These are phyloP conservation scores for Trypanosoma lewisi DNA, from an alignment of 208 protist species.

Conservation along the genomic window DNA sequence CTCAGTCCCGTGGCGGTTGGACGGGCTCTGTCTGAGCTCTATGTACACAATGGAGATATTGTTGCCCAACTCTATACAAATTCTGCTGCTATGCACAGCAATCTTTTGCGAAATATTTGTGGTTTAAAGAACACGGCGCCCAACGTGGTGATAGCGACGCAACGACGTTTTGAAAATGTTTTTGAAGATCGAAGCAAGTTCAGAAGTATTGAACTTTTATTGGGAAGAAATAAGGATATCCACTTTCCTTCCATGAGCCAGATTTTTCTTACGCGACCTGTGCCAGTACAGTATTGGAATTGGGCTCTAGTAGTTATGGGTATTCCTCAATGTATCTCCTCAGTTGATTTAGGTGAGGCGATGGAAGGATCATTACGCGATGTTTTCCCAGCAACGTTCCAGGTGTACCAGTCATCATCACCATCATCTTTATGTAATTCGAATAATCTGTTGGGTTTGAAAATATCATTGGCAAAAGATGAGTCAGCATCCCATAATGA, in stretches of 20 bases:
- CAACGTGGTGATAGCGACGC: slow-evolving; percentile 85
- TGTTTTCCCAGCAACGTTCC: slow-evolving; percentile 23
- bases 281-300: slow-evolving; percentile 55
- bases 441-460: slow-evolving; percentile 57
- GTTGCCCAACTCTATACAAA: slow-evolving; percentile 91
- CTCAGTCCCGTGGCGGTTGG: slow-evolving; percentile 52
- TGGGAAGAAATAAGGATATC: slow-evolving; percentile 63
- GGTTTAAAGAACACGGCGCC: slow-evolving; percentile 52
- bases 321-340: slow-evolving; percentile 30
- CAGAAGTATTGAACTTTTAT: slow-evolving; percentile 69
- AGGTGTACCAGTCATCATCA: slow-evolving; percentile 19
- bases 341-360: slow-evolving; percentile 36
- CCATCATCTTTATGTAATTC: slow-evolving; percentile 29
- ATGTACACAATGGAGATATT: slow-evolving; percentile 88
- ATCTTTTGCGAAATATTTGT: slow-evolving; percentile 80
- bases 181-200: slow-evolving; percentile 87
- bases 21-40: slow-evolving; percentile 62
- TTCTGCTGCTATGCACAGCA: slow-evolving; percentile 91
- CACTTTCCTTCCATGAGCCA: slow-evolving; percentile 75
- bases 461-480: slow-evolving; percentile 33
- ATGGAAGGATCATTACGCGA: slow-evolving; percentile 50
- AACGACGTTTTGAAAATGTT: slow-evolving; percentile 80
- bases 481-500: slow-evolving; percentile 18
- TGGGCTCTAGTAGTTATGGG: slow-evolving; percentile 57
- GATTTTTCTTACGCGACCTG: slow-evolving; percentile 59